A percentile compares a stretch with the other conserved stretches of the same genome.
phyloP scores from a whole-genome alignment of 2,329 filamentous ascomycete species.

The Pseudogymnoascus destructans region DNA sequence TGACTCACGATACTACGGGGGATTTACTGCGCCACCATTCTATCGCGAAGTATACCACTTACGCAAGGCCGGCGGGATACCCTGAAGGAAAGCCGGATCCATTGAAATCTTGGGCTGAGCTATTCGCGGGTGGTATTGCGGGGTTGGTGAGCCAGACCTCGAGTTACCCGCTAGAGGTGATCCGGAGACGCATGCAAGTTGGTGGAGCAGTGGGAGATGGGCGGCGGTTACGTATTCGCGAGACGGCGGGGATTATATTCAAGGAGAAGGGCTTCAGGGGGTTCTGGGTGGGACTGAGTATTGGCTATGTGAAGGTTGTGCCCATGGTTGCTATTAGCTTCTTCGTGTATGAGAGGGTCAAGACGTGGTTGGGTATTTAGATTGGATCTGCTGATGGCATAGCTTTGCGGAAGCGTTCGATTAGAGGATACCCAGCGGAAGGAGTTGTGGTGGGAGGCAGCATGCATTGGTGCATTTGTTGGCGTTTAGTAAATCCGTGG shows the following conservation, averaged over 20 bases:
- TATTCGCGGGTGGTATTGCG: slow-evolving; percentile 71
- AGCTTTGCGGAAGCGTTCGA: not conserved
- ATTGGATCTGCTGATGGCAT: slow-evolving; percentile 1
- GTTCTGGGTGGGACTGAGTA: slow-evolving; percentile 85
- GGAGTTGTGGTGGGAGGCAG: slow-evolving; percentile 2
- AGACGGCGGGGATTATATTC: slow-evolving; percentile 66
- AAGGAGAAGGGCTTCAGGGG: slow-evolving; percentile 63
- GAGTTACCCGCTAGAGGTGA: slow-evolving; percentile 88
- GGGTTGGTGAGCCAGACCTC: slow-evolving; percentile 82
- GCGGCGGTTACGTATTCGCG: slow-evolving; percentile 59
- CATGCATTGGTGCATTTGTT: slow-evolving; percentile 6
- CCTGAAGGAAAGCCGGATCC: slow-evolving; percentile 52
- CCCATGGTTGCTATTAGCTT: slow-evolving; percentile 69
- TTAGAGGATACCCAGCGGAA: slow-evolving; percentile 1
- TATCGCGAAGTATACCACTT: slow-evolving; percentile 60
- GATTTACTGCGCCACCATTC: slow-evolving; percentile 63
- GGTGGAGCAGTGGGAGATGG: slow-evolving; percentile 89
- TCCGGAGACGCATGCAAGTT: slow-evolving; percentile 89
- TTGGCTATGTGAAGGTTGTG: slow-evolving; percentile 89
- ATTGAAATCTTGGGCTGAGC: slow-evolving; percentile 74
- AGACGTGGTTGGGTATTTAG: slow-evolving; percentile 53
- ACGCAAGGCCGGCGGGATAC: slow-evolving; percentile 45
- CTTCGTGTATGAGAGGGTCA: slow-evolving; percentile 52
- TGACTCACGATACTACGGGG: slow-evolving; percentile 83
- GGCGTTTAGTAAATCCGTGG: not conserved